Base-by-base conservation (phyloP, 2,329 filamentous ascomycete species). In the Aureobasidium uvarum region DNA sequence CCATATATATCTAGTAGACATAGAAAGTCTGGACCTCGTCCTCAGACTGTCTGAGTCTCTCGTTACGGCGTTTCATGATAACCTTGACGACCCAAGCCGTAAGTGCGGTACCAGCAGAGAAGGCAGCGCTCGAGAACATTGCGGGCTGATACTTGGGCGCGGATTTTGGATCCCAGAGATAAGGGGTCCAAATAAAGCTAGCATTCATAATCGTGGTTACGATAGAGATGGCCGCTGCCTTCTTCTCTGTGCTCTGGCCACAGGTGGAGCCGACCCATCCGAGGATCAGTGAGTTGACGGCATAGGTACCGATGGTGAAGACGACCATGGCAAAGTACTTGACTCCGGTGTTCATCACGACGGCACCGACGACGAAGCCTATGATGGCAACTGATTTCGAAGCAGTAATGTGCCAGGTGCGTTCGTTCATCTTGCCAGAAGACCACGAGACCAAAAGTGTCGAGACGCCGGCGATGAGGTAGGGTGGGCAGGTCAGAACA, bases 121-220 rank as follows among this genome's bases (percentile, higher is more conserved):
- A 76, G 1, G 69, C 75, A 1, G 80, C 79, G 5, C 78, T 79
- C 16, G 80, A 78, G 0, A 76, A 77, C 58, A 82, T 80, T 4
- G 78, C 79, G 16, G 77, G 78, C 0, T 73, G 74, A 66, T 82
- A 83, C 25, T 79, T 74, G 0, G 81, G 81, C 41, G 72, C 74
- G 64, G 82, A 80, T 10, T 67, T 76, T 25, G 77, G 76, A 5
- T 80, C 80, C 80, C 81, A 83, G 3, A 83, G 72, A 67, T 83
- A 83, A 1, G 80, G 79, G n/a, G 80, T 80, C 69, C 81, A 83
- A 51, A 83, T 80, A 69, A 81, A 82, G 2, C 77, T 78, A 16
- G 80, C 79, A 68, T 80, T 80, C 28, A 78, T 79, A 28, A 80
- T 77, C 1, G 81, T 80, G 28, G 81, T 83, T 5, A 81, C 81